Evolutionary conservation across 169 alveolate species (phyloP).

Genomic region (Fabrea salina): DNA sequence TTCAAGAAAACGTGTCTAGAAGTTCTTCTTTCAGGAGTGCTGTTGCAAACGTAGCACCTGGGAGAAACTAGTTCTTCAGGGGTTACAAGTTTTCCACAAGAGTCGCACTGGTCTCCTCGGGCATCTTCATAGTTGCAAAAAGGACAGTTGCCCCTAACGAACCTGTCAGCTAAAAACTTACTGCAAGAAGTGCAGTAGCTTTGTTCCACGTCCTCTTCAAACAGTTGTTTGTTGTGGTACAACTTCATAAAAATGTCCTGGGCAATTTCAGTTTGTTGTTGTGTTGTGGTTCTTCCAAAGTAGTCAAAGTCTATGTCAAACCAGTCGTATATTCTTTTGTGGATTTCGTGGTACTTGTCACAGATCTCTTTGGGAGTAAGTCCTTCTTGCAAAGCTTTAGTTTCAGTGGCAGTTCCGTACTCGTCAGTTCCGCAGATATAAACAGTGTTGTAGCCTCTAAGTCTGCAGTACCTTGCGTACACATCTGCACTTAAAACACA

Average conservation of each 20-base stretch:
- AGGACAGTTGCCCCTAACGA: constrained; percentile 79
- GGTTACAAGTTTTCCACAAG: constrained; percentile 78
- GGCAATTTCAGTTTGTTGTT: constrained; percentile 69
- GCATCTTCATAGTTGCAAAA: constrained; percentile 76
- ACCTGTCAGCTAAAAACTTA: constrained; percentile 82
- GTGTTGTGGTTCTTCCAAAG: constrained; percentile 83
- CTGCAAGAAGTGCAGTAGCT: constrained; percentile 69
- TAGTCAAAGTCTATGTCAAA: constrained; percentile 84
- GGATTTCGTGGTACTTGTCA: constrained; percentile 69
- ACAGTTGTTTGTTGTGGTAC: constrained; percentile 55
- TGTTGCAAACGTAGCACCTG: constrained; percentile 68
- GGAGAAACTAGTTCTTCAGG: constrained; percentile 79
- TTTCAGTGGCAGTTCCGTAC: constrained; percentile 89
- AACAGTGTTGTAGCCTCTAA: constrained; percentile 79
- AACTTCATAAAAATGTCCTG: constrained; percentile 72
- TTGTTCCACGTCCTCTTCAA: constrained; percentile 65
- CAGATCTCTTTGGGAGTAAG: constrained; percentile 78
- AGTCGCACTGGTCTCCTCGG: constrained; percentile 87
- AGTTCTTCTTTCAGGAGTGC: constrained; percentile 57
- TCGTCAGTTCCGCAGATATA: constrained; percentile 89
- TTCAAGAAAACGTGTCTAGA: constrained; percentile 72
- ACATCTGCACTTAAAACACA: constrained; percentile 87
- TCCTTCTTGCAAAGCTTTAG: constrained; percentile 78
- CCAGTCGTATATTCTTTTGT: constrained; percentile 81
- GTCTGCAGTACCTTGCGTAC: constrained; percentile 80